phyloP scores from a whole-genome alignment of 2,329 filamentous ascomycete genomes.

The Penicillium sp. region DNA sequence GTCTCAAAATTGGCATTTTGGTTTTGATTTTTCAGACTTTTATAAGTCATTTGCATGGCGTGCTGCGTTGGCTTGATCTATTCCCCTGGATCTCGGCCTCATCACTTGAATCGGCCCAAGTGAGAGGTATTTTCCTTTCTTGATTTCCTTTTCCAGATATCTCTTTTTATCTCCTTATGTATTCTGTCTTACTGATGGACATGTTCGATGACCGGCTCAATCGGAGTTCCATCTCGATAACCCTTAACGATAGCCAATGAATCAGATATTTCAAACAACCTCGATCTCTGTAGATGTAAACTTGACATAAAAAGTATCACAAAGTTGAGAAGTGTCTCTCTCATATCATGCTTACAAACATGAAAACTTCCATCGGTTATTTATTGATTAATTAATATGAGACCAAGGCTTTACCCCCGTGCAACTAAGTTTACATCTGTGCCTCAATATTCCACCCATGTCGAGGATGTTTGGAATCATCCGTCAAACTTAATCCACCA shows the following conservation, averaged over 20 bases:
- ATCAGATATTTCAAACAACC: conserved; percentile 10
- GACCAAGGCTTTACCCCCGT: no score
- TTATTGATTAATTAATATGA: no score
- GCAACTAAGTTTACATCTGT: no score
- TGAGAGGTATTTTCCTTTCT: conserved; percentile 13
- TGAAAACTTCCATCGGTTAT: no score
- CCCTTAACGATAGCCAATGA: conserved; percentile 18
- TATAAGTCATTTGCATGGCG: conserved; percentile 34
- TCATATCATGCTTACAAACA: no score
- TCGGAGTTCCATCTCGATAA: conserved; percentile 16
- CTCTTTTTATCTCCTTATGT: conserved; percentile 4
- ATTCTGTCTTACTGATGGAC: conserved; percentile 6
- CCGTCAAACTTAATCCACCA: no score
- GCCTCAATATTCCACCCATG: no score
- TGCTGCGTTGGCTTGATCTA: conserved; percentile 26
- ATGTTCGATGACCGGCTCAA: conserved; percentile 12
- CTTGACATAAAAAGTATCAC: no score
- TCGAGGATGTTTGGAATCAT: no score
- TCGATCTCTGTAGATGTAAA: neutral
- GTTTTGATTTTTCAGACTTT: conserved; percentile 21
- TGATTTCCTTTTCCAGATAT: conserved; percentile 3
- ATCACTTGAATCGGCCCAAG: conserved; percentile 24
- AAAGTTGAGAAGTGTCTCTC: no score
- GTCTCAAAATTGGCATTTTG: conserved; percentile 24
- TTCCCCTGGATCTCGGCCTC: conserved; percentile 11